Percentiles rank a stretch among this genome's conserved stretches.
phyloP scores from a whole-genome alignment of 148 eudicot species.

The Polygonum aviculare region DNA sequence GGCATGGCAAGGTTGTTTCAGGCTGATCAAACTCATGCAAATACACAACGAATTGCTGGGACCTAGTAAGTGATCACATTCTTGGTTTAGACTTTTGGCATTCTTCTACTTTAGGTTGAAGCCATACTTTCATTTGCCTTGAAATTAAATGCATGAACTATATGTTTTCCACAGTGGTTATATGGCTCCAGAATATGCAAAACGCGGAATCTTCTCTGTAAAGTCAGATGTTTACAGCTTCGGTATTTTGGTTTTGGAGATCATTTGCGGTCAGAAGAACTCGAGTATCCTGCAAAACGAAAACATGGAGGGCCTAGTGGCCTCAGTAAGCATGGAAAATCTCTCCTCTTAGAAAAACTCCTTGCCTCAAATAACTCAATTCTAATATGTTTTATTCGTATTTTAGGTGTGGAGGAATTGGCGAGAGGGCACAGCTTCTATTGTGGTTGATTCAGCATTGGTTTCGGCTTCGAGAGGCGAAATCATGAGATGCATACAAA shows the following conservation, averaged over 20 bases:
- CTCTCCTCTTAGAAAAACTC: too few relatives aligned
- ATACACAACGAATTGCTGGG: constrained; percentile 19
- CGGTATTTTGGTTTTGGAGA: constrained; percentile 40
- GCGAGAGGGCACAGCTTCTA: constrained; percentile 15
- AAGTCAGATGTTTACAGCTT: constrained; percentile 50
- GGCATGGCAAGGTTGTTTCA: constrained; percentile 30
- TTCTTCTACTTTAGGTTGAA: too few relatives aligned
- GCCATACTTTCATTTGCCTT: too few relatives aligned
- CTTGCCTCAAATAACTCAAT: too few relatives aligned
- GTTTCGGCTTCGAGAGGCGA: constrained; percentile 2
- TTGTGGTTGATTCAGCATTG: constrained; percentile 13
- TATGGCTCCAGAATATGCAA: constrained; percentile 50
- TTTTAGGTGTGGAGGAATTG: constrained; percentile 26
- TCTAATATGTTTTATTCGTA: background rate
- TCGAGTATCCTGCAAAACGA: constrained; percentile 19
- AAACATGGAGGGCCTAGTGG: constrained; percentile 28
- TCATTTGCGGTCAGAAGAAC: constrained; percentile 29
- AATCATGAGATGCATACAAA: constrained; percentile 20
- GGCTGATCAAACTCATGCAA: constrained; percentile 21
- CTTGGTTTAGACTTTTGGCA: background rate
- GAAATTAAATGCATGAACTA: too few relatives aligned
- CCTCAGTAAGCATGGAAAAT: constrained; percentile 23
- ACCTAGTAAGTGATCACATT: constrained; percentile 26
- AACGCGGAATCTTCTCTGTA: constrained; percentile 30
- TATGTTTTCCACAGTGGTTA: constrained; percentile 24